A percentile compares a stretch with the other conserved stretches of the same genome.
phyloP scores from a whole-genome alignment of 495 filamentous ascomycete species.

The Neurospora sublineolata region DNA sequence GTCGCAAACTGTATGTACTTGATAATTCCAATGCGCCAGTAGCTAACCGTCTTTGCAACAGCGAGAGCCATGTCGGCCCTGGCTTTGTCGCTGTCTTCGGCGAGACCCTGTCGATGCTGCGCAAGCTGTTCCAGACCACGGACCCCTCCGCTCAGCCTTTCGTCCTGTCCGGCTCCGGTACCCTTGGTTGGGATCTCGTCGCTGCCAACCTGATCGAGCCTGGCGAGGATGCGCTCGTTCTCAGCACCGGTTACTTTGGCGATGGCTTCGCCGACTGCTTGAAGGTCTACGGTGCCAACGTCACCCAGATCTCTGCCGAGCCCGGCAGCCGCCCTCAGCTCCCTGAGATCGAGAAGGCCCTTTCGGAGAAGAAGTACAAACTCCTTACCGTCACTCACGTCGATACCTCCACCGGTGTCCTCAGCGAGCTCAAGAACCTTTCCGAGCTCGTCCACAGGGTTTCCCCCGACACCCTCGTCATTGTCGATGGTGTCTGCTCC shows the following conservation, averaged over 20 bases:
- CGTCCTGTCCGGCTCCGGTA: slow-evolving; percentile 86
- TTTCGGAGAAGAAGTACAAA: slow-evolving; percentile 85
- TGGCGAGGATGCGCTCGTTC: slow-evolving; percentile 81
- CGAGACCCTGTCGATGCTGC: slow-evolving; percentile 75
- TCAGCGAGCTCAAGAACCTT: slow-evolving; percentile 77
- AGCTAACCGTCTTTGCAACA: slow-evolving; percentile 21
- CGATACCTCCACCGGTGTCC: slow-evolving; percentile 90
- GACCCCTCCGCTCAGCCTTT: slow-evolving; percentile 78
- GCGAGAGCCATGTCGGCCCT: slow-evolving; percentile 83
- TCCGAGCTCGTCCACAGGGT: slow-evolving; percentile 72
- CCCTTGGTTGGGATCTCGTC: slow-evolving; percentile 91
- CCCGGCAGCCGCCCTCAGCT: slow-evolving; percentile 84
- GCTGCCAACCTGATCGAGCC: slow-evolving; percentile 80
- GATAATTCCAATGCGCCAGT: background rate
- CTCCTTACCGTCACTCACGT: slow-evolving; percentile 89
- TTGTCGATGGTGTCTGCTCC: slow-evolving; percentile 94
- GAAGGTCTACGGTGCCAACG: slow-evolving; percentile 76
- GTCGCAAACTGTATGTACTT: background rate
- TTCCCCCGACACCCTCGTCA: slow-evolving; percentile 76
- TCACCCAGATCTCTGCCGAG: slow-evolving; percentile 78
- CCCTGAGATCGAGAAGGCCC: slow-evolving; percentile 71
- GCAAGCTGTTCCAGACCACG: slow-evolving; percentile 85
- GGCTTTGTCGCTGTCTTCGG: slow-evolving; percentile 86
- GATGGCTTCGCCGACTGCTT: slow-evolving; percentile 91
- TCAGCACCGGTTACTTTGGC: slow-evolving; percentile 94